Base-by-base conservation (phyloP, 805 yeast genomes). In the Isabelozyma gotoi region DNA sequence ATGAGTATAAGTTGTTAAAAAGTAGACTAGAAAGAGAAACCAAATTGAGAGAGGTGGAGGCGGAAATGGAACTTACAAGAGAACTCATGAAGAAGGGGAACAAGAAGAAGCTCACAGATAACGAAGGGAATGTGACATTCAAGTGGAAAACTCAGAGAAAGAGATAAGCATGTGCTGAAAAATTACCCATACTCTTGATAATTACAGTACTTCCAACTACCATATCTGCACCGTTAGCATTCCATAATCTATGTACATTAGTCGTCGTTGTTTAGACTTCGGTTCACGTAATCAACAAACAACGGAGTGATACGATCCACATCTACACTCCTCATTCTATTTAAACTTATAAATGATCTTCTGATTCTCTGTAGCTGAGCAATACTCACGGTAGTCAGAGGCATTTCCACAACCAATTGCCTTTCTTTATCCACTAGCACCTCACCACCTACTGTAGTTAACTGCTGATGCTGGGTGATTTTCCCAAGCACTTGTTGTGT, bases 21-120 rank as follows among this genome's bases (percentile, higher is more conserved):
- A 75, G 74, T 45, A 79, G 90, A 45, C 62, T 88, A 55, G 83
- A 85, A 50, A 78, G 96, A 53, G 87, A 82, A 48, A 67, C 74
- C 41, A 81, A 90, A 63, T 73, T 92, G 51, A 71, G 73, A 40
- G 76, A 76, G 40, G 86, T 92, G 14, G 85, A 88, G 56, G 75
- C 74, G 34, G 79, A 82, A 55, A 81, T 91, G 81, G 87, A 85
- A 44, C 55, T 79, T 44, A 95, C 90, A 55, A 81, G 86, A 48
- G 96, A 91, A 58, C 76, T 90, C 43, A 89, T 92, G 96, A 88
- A 88, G 62, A 85, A 83, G 51, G 98, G 98, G 0, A 80, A 82
- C 47, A 88, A 87, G 68, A 86, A 84, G 76, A 90, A 90, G 70
- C 62, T 85, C 4, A 72, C 76, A 2, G 85, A 76, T 44, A 68